A percentile compares a stretch with the other conserved stretches of the same genome.
Conservation (phyloP, 176 grass and related monocot species). For the Dactylis glomerata region DNA sequence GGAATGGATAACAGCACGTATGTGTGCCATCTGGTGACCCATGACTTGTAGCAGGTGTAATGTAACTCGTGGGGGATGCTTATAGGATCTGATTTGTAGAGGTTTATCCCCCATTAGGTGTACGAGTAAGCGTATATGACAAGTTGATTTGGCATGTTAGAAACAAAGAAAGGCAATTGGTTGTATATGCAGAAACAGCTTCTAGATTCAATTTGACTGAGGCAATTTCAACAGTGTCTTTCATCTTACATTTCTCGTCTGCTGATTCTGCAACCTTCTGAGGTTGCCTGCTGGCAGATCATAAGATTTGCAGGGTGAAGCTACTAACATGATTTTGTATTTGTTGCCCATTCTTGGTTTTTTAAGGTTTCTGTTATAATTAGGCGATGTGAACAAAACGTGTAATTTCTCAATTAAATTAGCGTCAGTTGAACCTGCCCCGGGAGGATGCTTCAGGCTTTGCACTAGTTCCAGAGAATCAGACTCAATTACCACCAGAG, state of each 20-base stretch:
- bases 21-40: slow-evolving; percentile 2
- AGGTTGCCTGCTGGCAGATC: not conserved
- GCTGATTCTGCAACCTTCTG: not conserved
- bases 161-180: slow-evolving; percentile 20
- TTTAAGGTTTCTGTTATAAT: too few relatives aligned
- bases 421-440: too few relatives aligned
- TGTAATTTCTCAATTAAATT: too few relatives aligned
- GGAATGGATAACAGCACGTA: slow-evolving; percentile 7
- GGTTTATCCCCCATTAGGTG: slow-evolving; percentile 21
- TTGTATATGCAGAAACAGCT: slow-evolving; percentile 53
- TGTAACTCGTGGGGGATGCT: slow-evolving; percentile 40
- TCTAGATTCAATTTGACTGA: slow-evolving; percentile 42
- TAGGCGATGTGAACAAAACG: too few relatives aligned
- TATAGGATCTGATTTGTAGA: slow-evolving; percentile 36
- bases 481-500: too few relatives aligned
- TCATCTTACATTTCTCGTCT: not conserved
- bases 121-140: slow-evolving; percentile 4
- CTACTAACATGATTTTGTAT: not conserved
- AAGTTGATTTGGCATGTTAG: slow-evolving; percentile 19
- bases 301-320: not conserved
- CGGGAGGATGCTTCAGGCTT: too few relatives aligned
- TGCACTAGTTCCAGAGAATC: too few relatives aligned
- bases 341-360: not conserved
- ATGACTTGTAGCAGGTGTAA: slow-evolving; percentile 40
- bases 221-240: slow-evolving; percentile 10